Evolutionary conservation across 805 yeast species (phyloP).

Genomic region (Blastobotrys parvus): DNA sequence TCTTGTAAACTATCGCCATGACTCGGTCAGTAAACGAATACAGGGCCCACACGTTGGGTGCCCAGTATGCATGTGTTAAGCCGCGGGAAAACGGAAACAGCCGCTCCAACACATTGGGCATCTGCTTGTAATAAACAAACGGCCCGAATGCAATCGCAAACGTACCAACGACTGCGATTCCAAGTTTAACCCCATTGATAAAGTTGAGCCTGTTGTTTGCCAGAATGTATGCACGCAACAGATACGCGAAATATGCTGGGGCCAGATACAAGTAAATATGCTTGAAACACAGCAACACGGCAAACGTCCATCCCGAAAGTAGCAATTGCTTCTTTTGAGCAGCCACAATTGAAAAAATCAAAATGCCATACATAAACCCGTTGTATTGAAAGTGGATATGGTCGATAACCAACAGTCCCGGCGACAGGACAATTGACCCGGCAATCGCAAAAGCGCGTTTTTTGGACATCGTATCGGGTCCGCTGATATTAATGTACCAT

Average conservation of each 20-base stretch:
- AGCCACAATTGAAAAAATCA: conserved; percentile 63
- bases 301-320: conserved; percentile 52
- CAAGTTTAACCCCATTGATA: conserved; percentile 54
- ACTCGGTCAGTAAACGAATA: conserved; percentile 77
- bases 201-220: conserved; percentile 36
- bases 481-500: conserved; percentile 44
- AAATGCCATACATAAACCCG: conserved; percentile 82
- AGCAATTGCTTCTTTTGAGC: conserved; percentile 54
- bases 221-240: conserved; percentile 66
- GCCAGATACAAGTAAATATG: conserved; percentile 90
- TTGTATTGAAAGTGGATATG: conserved; percentile 97
- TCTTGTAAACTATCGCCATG: conserved; percentile 29
- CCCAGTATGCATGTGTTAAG: conserved; percentile 97
- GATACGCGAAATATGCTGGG: conserved; percentile 81
- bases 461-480: conserved; percentile 16
- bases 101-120: conserved; percentile 58
- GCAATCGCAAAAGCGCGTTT: conserved; percentile 64
- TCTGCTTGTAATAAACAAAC: conserved; percentile 50
- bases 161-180: conserved; percentile 50
- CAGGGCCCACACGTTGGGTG: conserved; percentile 95
- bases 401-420: conserved; percentile 84
- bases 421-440: conserved; percentile 74
- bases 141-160: conserved; percentile 72
- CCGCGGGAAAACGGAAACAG: conserved; percentile 93
- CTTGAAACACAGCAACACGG: conserved; percentile 79